Base-by-base conservation (phyloP, 306 rosid genomes). In the Cucumis hystrix region DNA sequence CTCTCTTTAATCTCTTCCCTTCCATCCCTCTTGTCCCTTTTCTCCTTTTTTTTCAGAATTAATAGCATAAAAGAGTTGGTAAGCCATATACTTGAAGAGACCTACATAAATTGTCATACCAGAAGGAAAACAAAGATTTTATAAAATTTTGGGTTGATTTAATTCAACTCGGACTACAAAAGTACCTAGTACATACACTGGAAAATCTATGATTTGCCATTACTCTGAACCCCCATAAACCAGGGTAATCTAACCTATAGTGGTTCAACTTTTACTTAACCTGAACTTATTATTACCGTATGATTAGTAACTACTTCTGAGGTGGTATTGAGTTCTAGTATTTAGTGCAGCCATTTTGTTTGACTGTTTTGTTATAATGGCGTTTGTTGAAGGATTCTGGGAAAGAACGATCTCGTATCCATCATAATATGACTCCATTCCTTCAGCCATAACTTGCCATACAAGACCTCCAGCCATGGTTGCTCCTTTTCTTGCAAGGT, bases 391-490 rank as follows among this genome's bases (percentile, higher is more conserved):
- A 16, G 61, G 76, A 49, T 25, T 71, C 43, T 28, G 59, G 41
- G 43, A 51, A 71, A 71, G 76, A 25, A 71, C 60, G 7, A 71
- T 28, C 39, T 71, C 76, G 4, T 71, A 71, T 30, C 60, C 76
- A 51, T 71, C 76, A 1, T 71, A 28, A 9, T 47, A 71, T 4
- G 61, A 71, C 40, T 71, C 76, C 60, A 71, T 71, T 71, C 30
- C 60, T 16, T 71, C 1, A 71, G 60, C 60, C 76, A 71, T 49
- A 9, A 71, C 21, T 71, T 71, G 60, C 60, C 76, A 47, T n/a
- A 71, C 76, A 25, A 71, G 14, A 71, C 76, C 76, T 20, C 76
- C 76, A 49, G 59, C 76, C 76, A 71, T 71, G 41, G 40, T 71
- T 71, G 59, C 60, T 49, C 59, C 76, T 15, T 71, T 49, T 71